Evolutionary conservation across 192 early-diverging fungal genomes (phyloP).

Genomic region (Irineochytrium annulatum): DNA sequence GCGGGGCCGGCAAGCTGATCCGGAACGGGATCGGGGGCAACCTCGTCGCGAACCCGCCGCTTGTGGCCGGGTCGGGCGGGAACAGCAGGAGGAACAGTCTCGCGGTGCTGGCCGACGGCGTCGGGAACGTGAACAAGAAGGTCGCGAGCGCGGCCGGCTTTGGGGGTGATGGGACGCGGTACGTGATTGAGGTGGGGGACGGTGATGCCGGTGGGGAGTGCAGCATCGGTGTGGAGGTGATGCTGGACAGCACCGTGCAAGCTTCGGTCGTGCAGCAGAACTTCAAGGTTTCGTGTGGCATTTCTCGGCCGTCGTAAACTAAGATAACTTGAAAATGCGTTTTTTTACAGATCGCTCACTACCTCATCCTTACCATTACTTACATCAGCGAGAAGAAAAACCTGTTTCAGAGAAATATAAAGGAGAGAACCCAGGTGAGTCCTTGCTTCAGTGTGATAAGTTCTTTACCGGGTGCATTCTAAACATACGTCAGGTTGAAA

Average conservation of each 20-base stretch:
- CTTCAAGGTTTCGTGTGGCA: neutral
- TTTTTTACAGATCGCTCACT: constrained; percentile 3
- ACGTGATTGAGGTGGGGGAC: constrained; percentile 4
- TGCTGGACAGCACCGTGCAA: neutral
- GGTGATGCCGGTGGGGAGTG: constrained; percentile 2
- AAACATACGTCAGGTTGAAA: too few species aligned
- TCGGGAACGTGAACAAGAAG: neutral
- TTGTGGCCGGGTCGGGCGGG: neutral
- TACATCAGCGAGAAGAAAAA: neutral
- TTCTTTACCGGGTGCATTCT: too few species aligned
- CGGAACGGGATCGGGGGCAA: constrained; percentile 4
- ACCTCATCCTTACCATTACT: constrained; percentile 2
- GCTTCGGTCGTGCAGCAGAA: constrained; percentile 3
- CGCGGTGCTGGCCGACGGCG: neutral
- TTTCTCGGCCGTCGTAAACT: neutral
- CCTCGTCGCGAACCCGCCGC: constrained; percentile 1
- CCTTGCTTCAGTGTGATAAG: too few species aligned
- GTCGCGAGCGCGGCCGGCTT: neutral
- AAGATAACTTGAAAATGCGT: too few species aligned
- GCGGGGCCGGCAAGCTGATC: neutral
- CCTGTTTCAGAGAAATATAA: neutral
- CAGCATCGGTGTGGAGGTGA: constrained; percentile 1
- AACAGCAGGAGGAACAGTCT: constrained; percentile 4
- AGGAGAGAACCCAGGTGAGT: neutral
- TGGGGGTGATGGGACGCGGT: neutral